Evolutionary conservation across 139 green algal genomes (phyloP).

Genomic region (Protoeuglena noctilucae): DNA sequence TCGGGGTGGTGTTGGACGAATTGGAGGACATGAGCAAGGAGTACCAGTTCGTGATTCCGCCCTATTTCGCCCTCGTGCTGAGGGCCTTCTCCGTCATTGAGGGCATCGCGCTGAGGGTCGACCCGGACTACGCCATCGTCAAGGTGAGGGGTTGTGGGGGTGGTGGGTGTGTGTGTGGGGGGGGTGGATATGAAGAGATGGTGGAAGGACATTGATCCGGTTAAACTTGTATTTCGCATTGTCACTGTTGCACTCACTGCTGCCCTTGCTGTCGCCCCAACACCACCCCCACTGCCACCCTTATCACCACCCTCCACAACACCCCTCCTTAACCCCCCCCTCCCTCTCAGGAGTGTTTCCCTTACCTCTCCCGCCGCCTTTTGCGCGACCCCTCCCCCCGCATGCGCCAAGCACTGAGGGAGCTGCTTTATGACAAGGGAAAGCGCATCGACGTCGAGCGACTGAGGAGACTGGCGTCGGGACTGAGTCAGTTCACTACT

Average conservation of each 20-base stretch:
- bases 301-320: too few relatives aligned
- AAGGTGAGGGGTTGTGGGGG: too few relatives aligned
- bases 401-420: constrained; percentile 40
- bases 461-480: constrained; percentile 21
- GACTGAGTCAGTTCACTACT: constrained; percentile 23
- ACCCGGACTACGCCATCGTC: constrained; percentile 69
- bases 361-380: constrained; percentile 72
- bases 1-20: background rate
- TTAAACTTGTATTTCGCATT: too few relatives aligned
- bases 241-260: too few relatives aligned
- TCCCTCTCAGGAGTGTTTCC: constrained; percentile 93
- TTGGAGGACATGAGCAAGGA: constrained; percentile 20
- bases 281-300: too few relatives aligned
- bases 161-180: too few relatives aligned
- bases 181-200: too few relatives aligned
- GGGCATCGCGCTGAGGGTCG: constrained; percentile 56
- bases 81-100: constrained; percentile 87
- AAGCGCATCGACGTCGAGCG: constrained; percentile 36
- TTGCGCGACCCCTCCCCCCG: constrained; percentile 70
- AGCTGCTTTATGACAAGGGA: constrained; percentile 63
- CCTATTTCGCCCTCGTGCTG: constrained; percentile 83
- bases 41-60: constrained; percentile 54
- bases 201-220: too few relatives aligned
- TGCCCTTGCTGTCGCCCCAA: too few relatives aligned
- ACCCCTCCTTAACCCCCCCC: too few relatives aligned